A percentile compares a stretch with the other conserved stretches of the same genome.
phyloP scores from a whole-genome alignment of 2,329 filamentous ascomycete genomes.

The Esteya vermicola region DNA sequence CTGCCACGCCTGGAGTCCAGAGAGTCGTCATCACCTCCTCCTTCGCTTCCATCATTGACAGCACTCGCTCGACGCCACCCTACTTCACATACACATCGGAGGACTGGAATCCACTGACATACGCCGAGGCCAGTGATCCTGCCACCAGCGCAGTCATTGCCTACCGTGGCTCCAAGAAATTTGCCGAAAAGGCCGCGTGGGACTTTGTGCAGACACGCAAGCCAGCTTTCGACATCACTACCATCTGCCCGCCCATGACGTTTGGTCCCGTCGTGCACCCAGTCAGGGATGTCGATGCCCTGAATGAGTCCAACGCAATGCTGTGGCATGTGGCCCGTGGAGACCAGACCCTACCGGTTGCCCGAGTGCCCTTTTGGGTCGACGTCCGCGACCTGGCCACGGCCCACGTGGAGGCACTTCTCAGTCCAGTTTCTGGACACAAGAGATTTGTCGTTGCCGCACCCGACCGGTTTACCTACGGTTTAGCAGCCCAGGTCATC shows the following conservation, averaged over 20 bases:
- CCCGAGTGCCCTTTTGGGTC: conserved; percentile 7
- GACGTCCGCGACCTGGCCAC: conserved; percentile 8
- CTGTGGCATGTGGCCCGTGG: conserved; percentile 8
- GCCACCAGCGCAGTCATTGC: conserved; percentile 20
- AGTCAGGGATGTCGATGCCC: background rate
- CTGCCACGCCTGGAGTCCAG: conserved; percentile 12
- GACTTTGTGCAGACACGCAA: conserved; percentile 27
- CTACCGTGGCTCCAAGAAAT: conserved; percentile 41
- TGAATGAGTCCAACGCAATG: conserved; percentile 8
- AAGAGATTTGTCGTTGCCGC: background rate
- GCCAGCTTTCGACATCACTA: conserved; percentile 32
- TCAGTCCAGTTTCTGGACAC: background rate
- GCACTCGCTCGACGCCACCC: conserved; percentile 13
- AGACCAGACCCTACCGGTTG: conserved; percentile 10
- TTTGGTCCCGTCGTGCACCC: conserved; percentile 8
- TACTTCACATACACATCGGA: conserved; percentile 25
- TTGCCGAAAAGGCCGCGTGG: conserved; percentile 40
- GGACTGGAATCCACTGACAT: conserved; percentile 39
- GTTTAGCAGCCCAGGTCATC: background rate
- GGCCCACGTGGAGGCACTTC: conserved; percentile 6
- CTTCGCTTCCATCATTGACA: conserved; percentile 9
- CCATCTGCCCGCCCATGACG: conserved; percentile 8
- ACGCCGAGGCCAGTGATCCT: conserved; percentile 25
- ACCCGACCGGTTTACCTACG: too few relatives aligned
- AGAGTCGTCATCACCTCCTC: conserved; percentile 15